These are phyloP conservation scores for Boletus reticuloceps DNA, from an alignment of 768 basidiomycete species.

Conservation along the genomic window DNA sequence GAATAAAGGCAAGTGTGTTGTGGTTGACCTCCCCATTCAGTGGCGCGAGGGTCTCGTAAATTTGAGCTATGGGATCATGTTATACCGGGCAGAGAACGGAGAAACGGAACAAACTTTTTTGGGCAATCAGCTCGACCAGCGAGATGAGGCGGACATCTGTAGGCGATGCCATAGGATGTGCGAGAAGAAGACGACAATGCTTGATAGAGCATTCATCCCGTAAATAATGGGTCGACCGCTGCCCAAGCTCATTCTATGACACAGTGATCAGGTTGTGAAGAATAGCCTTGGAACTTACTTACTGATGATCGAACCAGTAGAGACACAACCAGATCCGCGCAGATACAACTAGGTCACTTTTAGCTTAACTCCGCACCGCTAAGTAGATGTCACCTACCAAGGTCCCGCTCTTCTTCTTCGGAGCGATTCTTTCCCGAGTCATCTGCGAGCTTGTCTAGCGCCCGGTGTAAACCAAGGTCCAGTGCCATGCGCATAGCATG, in stretches of 20 bases:
- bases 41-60: conserved; percentile 86
- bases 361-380: not conserved
- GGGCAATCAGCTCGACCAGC: conserved; percentile 84
- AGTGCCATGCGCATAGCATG: conserved; percentile 97
- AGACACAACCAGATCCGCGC: conserved; percentile 93
- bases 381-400: conserved; percentile 48
- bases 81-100: not conserved
- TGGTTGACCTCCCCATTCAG: conserved; percentile 85
- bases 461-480: conserved; percentile 90
- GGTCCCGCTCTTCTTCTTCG: conserved; percentile 83
- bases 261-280: conserved; percentile 11
- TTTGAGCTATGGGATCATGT: conserved; percentile 62
- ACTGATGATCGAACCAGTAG: conserved; percentile 98
- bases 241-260: conserved; percentile 78
- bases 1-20: conserved; percentile 82
- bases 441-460: conserved; percentile 87
- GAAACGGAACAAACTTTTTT: conserved; percentile 65
- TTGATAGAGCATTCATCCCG: conserved; percentile 86
- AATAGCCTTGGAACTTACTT: conserved; percentile 27
- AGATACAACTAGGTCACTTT: conserved; percentile 65
- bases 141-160: conserved; percentile 90
- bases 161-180: conserved; percentile 82
- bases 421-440: conserved; percentile 58
- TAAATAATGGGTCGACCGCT: conserved; percentile 88
- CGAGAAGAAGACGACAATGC: conserved; percentile 77